These are phyloP conservation scores for Colletotrichum lupini DNA, from an alignment of 2,329 filamentous ascomycete species.

Conservation along the genomic window DNA sequence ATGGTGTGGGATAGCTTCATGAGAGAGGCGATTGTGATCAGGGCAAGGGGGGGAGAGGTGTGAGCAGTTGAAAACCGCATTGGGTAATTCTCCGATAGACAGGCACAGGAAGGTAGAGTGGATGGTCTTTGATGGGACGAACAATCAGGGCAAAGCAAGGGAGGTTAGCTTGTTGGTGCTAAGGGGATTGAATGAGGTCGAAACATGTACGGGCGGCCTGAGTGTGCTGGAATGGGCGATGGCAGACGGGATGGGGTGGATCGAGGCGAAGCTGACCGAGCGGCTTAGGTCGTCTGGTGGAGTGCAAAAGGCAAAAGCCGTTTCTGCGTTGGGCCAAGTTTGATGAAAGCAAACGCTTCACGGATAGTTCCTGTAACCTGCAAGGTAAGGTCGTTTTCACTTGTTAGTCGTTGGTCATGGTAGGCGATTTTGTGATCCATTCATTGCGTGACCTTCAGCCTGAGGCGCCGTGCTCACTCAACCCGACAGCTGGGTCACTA, in stretches of 20 bases:
- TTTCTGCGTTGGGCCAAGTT: background rate
- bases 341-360: background rate
- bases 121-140: background rate
- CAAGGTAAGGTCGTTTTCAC: background rate
- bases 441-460: background rate
- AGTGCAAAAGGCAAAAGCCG: background rate
- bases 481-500: constrained; percentile 26
- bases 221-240: background rate
- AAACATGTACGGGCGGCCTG: background rate
- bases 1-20: background rate
- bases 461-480: background rate
- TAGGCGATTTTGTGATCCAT: background rate
- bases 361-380: background rate
- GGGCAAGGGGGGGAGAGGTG: background rate
- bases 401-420: background rate
- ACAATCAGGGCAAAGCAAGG: background rate
- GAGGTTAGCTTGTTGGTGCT: background rate
- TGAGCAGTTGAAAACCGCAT: background rate
- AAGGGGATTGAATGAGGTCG: background rate
- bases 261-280: background rate
- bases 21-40: background rate
- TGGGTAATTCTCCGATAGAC: constrained; percentile 7
- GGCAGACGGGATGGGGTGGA: background rate
- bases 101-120: constrained; percentile 1
- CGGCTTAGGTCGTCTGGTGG: background rate